Percentiles rank a stretch among this genome's conserved stretches.
Evolutionary conservation across 805 yeast species (phyloP).

Genomic region (Geotrichum ghanense): DNA sequence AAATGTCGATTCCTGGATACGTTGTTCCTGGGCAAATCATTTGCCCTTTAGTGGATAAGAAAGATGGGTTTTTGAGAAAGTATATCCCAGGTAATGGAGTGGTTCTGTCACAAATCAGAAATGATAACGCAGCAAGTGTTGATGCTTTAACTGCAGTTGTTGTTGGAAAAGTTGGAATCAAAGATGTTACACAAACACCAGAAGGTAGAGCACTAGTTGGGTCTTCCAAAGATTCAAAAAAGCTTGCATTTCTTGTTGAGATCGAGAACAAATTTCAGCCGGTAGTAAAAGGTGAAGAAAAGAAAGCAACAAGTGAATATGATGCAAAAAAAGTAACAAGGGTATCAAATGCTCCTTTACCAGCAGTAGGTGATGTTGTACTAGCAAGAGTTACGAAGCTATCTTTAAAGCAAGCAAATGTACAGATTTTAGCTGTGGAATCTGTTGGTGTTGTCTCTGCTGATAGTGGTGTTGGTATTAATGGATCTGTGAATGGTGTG

Average conservation of each 20-base stretch:
- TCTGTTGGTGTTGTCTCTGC: conserved; percentile 41
- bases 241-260: conserved; percentile 12
- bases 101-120: conserved; percentile 34
- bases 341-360: conserved; percentile 31
- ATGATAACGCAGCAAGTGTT: conserved; percentile 8
- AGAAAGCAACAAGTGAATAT: conserved; percentile 11
- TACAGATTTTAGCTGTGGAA: conserved; percentile 66
- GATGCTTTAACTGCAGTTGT: conserved; percentile 38
- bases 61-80: conserved; percentile 27
- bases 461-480: conserved; percentile 59
- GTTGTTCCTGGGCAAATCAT: conserved; percentile 79
- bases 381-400: conserved; percentile 63
- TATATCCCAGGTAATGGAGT: conserved; percentile 61
- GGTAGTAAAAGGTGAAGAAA: conserved; percentile 8
- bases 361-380: conserved; percentile 77
- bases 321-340: conserved; percentile 6
- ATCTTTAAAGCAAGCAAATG: conserved; percentile 56
- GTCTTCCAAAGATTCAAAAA: conserved; percentile 7
- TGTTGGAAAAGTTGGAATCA: conserved; percentile 40
- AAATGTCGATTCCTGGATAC: conserved; percentile 30
- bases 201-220: conserved; percentile 12
- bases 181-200: neutral
- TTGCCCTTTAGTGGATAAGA: conserved; percentile 36
- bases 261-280: conserved; percentile 18
- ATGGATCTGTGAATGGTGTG: conserved; percentile 29